Evolutionary conservation across 176 grass and related monocot genomes (phyloP).

Genomic region (Lolium perenne): DNA sequence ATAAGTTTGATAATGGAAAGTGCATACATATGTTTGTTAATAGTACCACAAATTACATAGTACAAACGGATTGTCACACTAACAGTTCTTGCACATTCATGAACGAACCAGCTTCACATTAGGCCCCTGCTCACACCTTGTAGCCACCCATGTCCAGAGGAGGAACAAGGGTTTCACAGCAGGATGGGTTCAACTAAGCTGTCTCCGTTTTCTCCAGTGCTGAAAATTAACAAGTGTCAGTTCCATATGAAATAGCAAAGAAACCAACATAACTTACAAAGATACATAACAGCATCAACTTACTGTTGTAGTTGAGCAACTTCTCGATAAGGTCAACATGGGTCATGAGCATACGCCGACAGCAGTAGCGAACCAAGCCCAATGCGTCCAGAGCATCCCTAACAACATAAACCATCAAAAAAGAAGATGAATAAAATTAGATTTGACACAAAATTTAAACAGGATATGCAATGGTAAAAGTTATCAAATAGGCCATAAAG

Average conservation of each 20-base stretch:
- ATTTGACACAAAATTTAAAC: background rate
- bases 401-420: constrained; percentile 10
- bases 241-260: constrained; percentile 19
- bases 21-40: background rate
- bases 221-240: constrained; percentile 48
- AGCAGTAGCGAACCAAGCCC: constrained; percentile 90
- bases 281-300: constrained; percentile 31
- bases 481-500: background rate
- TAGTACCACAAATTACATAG: background rate
- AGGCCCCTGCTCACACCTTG: background rate
- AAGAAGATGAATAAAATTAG: background rate
- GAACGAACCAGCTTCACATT: constrained; percentile 22
- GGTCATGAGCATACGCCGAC: constrained; percentile 95
- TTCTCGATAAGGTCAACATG: constrained; percentile 99
- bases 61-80: constrained; percentile 5
- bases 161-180: background rate
- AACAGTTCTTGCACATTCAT: constrained; percentile 13
- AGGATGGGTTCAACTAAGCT: constrained; percentile 20
- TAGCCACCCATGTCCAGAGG: background rate
- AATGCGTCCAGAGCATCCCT: constrained; percentile 95
- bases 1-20: background rate
- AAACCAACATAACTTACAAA: constrained; percentile 20
- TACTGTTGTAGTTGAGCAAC: constrained; percentile 98
- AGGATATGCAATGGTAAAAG: background rate
- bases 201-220: constrained; percentile 76